Percentiles rank a stretch among this genome's conserved stretches.
Conservation (phyloP, 257 asterid species). For the Gynochthodes officinalis region DNA sequence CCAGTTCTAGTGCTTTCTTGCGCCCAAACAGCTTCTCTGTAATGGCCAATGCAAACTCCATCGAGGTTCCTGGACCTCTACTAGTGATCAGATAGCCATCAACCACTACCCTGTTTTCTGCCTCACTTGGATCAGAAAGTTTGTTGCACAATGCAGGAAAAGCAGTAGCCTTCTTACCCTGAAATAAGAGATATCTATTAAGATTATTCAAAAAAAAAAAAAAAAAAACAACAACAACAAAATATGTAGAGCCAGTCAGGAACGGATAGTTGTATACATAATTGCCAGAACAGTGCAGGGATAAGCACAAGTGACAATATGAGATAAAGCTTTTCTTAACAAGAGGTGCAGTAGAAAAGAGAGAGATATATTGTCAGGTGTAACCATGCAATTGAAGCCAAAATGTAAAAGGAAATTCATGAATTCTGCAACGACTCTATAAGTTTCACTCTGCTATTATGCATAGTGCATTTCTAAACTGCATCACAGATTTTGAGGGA, state of each 20-base stretch:
- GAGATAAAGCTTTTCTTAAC: not conserved
- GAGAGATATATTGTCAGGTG: not conserved
- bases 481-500: not conserved
- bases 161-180: conserved; percentile 97
- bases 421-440: no score
- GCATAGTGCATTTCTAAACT: not conserved
- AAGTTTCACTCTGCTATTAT: not conserved
- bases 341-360: not conserved
- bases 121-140: conserved; percentile 68
- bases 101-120: conserved; percentile 76
- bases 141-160: conserved; percentile 84
- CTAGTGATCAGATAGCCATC: conserved; percentile 90
- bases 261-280: no score
- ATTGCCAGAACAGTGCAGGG: not conserved
- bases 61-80: conserved; percentile 90
- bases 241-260: not conserved
- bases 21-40: conserved; percentile 69
- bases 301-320: not conserved
- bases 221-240: not conserved
- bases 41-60: conserved; percentile 81
- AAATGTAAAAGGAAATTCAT: not conserved
- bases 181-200: conserved; percentile 1
- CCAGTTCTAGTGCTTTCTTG: conserved; percentile 59
- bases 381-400: not conserved
- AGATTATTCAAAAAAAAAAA: no score